Evolutionary conservation across 345 rosid species (phyloP).

Genomic region (Salix exigua): DNA sequence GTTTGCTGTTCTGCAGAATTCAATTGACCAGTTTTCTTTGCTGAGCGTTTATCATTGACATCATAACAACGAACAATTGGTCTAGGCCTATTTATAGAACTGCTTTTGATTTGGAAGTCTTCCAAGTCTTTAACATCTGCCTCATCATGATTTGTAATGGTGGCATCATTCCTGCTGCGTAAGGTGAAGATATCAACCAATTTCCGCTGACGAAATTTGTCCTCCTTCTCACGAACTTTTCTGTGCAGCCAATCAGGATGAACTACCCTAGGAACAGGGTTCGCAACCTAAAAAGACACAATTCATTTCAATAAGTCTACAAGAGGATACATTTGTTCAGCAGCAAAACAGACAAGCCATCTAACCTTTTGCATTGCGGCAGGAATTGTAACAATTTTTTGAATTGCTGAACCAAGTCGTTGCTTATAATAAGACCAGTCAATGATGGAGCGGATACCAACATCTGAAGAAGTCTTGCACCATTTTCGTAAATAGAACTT

Average conservation of each 20-base stretch:
- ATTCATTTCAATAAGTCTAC: constrained; percentile 17
- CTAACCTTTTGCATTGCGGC: constrained; percentile 99
- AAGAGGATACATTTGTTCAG: constrained; percentile 10
- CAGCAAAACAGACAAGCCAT: constrained; percentile 9
- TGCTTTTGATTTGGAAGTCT: constrained; percentile 57
- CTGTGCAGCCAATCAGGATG: constrained; percentile 99
- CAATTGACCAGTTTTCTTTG: constrained; percentile 18
- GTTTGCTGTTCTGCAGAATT: constrained; percentile 25
- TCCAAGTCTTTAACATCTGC: constrained; percentile 63
- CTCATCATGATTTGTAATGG: constrained; percentile 20
- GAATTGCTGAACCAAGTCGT: constrained; percentile 87
- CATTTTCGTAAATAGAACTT: constrained; percentile 77
- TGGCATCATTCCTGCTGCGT: constrained; percentile 32
- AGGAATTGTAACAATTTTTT: constrained; percentile 91
- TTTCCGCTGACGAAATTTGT: constrained; percentile 81
- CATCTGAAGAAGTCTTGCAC: constrained; percentile 79
- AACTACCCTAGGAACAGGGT: constrained; percentile 94
- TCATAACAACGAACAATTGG: constrained; percentile 65
- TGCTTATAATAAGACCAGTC: constrained; percentile 97
- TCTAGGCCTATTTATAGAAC: constrained; percentile 46
- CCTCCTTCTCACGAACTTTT: constrained; percentile 91
- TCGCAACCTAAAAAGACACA: constrained; percentile 56
- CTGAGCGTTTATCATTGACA: constrained; percentile 33
- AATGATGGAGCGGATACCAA: constrained; percentile 72
- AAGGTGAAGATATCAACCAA: constrained; percentile 60